phyloP scores from a whole-genome alignment of 306 rosid genomes.

The Hippophae gyantsensis region DNA sequence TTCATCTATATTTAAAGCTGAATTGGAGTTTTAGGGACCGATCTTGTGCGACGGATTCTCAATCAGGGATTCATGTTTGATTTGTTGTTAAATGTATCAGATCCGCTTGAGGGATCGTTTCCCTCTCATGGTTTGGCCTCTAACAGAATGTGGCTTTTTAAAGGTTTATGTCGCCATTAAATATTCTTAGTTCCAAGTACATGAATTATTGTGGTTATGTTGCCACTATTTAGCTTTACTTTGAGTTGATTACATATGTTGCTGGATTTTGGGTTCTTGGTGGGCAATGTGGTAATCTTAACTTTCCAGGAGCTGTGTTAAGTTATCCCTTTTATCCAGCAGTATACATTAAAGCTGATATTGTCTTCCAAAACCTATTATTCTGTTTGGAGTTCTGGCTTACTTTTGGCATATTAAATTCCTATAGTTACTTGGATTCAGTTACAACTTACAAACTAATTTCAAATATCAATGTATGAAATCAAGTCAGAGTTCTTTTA shows the following conservation, averaged over 20 bases:
- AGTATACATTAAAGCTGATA: background rate
- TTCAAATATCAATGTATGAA: slow-evolving; percentile 8
- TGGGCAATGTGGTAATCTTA: background rate
- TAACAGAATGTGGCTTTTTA: background rate
- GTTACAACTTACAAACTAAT: background rate
- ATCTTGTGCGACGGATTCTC: slow-evolving; percentile 12
- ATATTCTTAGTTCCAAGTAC: background rate
- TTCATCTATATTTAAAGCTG: slow-evolving; percentile 23
- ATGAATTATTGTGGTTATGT: background rate
- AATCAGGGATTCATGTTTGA: background rate
- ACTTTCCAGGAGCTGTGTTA: background rate
- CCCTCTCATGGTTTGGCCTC: background rate
- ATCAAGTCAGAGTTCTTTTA: slow-evolving; percentile 25
- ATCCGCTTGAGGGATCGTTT: slow-evolving; percentile 9
- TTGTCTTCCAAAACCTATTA: background rate
- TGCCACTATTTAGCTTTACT: background rate
- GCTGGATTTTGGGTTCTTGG: slow-evolving; percentile 2
- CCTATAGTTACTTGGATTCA: background rate
- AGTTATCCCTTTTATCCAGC: background rate
- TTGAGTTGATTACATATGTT: background rate
- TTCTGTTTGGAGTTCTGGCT: background rate
- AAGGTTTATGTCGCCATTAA: background rate
- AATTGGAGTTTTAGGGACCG: slow-evolving; percentile 16
- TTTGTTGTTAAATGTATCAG: slow-evolving; percentile 4
- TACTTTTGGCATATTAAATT: slow-evolving; percentile 1